phyloP scores from a whole-genome alignment of 768 basidiomycete genomes.

The Imleria badia region DNA sequence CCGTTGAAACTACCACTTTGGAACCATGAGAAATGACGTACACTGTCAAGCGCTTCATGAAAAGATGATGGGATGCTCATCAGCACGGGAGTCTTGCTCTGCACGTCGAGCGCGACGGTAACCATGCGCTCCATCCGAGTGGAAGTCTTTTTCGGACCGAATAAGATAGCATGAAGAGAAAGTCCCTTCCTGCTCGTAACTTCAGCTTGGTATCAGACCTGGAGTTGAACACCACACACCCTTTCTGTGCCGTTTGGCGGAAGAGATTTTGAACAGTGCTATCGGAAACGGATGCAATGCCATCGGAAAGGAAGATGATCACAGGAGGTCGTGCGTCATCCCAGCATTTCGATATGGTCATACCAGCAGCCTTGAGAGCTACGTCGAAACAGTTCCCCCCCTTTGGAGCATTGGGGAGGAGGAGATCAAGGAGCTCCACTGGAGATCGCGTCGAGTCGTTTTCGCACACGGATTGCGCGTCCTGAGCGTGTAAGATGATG shows the following conservation, averaged over 20 bases:
- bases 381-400: slow-evolving; percentile 44
- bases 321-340: slow-evolving; percentile 46
- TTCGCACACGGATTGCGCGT: slow-evolving; percentile 25
- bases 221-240: slow-evolving; percentile 31
- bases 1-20: not conserved
- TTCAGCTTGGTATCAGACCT: not conserved
- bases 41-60: slow-evolving; percentile 50
- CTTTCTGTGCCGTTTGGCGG: slow-evolving; percentile 35
- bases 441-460: slow-evolving; percentile 48
- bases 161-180: slow-evolving; percentile 57
- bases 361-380: slow-evolving; percentile 40
- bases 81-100: slow-evolving; percentile 33
- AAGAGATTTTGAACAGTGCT: slow-evolving; percentile 37
- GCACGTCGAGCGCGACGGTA: slow-evolving; percentile 45
- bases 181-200: slow-evolving; percentile 44
- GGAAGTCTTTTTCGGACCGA: slow-evolving; percentile 38
- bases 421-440: slow-evolving; percentile 39
- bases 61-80: slow-evolving; percentile 42
- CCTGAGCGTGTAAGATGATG: slow-evolving; percentile 45
- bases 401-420: slow-evolving; percentile 35
- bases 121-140: slow-evolving; percentile 45
- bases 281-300: slow-evolving; percentile 41
- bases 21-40: slow-evolving; percentile 21
- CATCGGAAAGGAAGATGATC: slow-evolving; percentile 59
- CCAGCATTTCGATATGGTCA: slow-evolving; percentile 44